A percentile compares a stretch with the other conserved stretches of the same genome.
phyloP scores from a whole-genome alignment of 2,329 filamentous ascomycete species.

The Pyrenophora teres region DNA sequence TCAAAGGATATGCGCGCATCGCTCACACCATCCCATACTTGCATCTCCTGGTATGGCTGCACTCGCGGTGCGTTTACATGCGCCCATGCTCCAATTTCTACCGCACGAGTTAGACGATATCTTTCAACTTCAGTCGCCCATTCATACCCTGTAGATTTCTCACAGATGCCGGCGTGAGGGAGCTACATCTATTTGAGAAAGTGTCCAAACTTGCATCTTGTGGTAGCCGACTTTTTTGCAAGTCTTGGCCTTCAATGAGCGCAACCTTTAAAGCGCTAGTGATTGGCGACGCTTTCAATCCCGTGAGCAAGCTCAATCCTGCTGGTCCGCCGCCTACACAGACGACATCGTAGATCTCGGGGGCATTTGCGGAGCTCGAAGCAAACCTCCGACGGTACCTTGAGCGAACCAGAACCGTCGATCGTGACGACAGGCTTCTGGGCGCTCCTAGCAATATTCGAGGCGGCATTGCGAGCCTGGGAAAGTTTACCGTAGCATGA shows the following conservation, averaged over 20 bases:
- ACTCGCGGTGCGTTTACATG: constrained; percentile 74
- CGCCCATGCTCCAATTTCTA: constrained; percentile 79
- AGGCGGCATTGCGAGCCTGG: constrained; percentile 40
- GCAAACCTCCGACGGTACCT: constrained; percentile 35
- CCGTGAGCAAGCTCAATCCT: constrained; percentile 68
- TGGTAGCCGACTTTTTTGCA: constrained; percentile 70
- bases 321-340: constrained; percentile 89
- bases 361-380: constrained; percentile 45
- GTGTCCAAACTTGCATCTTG: constrained; percentile 64
- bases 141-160: constrained; percentile 68
- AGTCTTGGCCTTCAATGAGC: constrained; percentile 86
- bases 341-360: constrained; percentile 89
- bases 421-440: constrained; percentile 19
- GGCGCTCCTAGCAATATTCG: constrained; percentile 32
- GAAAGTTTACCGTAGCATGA: constrained; percentile 24
- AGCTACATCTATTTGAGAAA: constrained; percentile 95
- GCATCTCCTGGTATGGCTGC: constrained; percentile 93
- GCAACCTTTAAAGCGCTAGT: constrained; percentile 82
- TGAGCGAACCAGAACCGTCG: constrained; percentile 20
- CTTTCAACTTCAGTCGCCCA: not conserved
- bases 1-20: constrained; percentile 89
- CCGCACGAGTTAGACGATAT: constrained; percentile 15
- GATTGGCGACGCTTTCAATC: constrained; percentile 64
- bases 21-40: constrained; percentile 95
- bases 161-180: constrained; percentile 87